Conservation (phyloP, 1,139 yeast species). For the Arxiozyma telluris region DNA sequence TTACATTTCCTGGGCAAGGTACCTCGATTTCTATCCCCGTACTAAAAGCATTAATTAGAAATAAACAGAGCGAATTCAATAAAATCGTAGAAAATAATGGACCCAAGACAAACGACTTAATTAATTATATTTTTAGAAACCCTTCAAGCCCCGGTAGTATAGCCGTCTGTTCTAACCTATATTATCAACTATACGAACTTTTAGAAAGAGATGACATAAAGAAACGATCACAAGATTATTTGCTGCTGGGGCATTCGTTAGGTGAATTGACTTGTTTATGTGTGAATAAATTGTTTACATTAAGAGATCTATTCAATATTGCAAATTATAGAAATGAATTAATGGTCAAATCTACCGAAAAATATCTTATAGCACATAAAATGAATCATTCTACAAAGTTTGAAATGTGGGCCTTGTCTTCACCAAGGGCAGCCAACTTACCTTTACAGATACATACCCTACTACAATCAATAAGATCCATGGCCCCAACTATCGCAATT, state of each 20-base stretch:
- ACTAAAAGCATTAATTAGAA: constrained; percentile 19
- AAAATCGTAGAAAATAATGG: constrained; percentile 15
- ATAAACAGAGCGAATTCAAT: constrained; percentile 18
- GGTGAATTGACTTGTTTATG: constrained; percentile 45
- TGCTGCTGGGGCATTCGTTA: constrained; percentile 46
- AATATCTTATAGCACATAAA: constrained; percentile 20
- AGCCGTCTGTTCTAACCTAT: constrained; percentile 26
- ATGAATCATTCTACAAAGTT: constrained; percentile 21
- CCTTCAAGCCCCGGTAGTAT: constrained; percentile 28
- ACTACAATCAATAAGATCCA: constrained; percentile 13
- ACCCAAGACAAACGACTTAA: constrained; percentile 15
- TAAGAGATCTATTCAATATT: constrained; percentile 28
- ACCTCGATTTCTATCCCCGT: constrained; percentile 24
- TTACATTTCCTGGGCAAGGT: constrained; percentile 33
- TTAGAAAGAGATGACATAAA: constrained; percentile 1
- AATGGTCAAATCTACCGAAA: constrained; percentile 26
- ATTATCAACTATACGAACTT: constrained; percentile 19
- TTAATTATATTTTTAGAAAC: constrained; percentile 17
- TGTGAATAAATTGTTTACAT: constrained; percentile 35
- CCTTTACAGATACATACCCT: constrained; percentile 21
- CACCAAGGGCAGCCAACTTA: constrained; percentile 21
- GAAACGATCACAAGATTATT: background rate
- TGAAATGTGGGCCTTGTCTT: constrained; percentile 29
- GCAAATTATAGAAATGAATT: constrained; percentile 28
- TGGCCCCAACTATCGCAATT: constrained; percentile 18